Evolutionary conservation across 176 grass and related monocot species (phyloP).

Genomic region (Triticum timopheevii): DNA sequence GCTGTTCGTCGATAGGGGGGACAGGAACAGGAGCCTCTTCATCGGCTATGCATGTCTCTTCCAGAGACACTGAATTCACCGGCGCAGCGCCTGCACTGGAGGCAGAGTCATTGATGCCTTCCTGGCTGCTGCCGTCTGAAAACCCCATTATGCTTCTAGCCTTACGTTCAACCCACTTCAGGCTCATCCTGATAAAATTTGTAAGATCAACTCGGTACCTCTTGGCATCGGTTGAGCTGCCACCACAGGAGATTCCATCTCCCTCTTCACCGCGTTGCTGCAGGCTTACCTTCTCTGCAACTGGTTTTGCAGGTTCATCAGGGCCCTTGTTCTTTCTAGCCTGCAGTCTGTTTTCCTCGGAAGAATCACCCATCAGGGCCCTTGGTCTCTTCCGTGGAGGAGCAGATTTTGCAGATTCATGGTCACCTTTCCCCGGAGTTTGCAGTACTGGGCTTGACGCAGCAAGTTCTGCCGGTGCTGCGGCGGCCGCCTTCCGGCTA

Average conservation of each 20-base stretch:
- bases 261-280: not conserved
- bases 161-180: slow-evolving; percentile 48
- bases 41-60: slow-evolving; percentile 35
- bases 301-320: not conserved
- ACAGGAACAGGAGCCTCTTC: slow-evolving; percentile 36
- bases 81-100: no score
- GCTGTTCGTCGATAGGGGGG: not conserved
- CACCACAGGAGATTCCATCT: not conserved
- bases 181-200: not conserved
- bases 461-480: not conserved
- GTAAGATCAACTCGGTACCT: not conserved
- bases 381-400: no score
- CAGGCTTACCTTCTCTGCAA: not conserved
- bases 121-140: no score
- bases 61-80: no score
- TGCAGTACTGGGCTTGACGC: not conserved
- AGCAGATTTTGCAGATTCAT: not conserved
- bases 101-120: not conserved
- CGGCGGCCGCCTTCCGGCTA: not conserved
- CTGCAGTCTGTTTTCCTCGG: not conserved
- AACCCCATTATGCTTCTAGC: slow-evolving; percentile 11
- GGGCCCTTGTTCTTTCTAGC: no score
- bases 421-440: not conserved
- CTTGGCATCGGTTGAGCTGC: not conserved
- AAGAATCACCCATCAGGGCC: no score